Percentiles rank a stretch among this genome's conserved stretches.
Conservation (phyloP, 306 rosid genomes). For the Potentilla sterilis region DNA sequence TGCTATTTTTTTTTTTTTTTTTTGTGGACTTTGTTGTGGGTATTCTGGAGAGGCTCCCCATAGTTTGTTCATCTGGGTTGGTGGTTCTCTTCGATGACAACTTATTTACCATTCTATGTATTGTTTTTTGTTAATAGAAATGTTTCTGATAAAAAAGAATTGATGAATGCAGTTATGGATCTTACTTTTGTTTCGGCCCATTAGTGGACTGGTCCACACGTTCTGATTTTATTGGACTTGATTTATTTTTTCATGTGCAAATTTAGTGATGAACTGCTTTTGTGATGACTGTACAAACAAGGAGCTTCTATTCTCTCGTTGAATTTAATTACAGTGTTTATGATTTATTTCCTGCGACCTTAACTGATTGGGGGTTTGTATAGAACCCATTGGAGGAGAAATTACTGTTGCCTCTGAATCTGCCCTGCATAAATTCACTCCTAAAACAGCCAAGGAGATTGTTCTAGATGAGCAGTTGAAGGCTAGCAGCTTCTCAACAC, state of each 20-base stretch:
- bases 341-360: not conserved
- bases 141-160: not conserved
- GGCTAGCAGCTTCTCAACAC: constrained; percentile 45
- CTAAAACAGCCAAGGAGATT: constrained; percentile 54
- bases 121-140: too few relatives aligned
- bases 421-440: constrained; percentile 37
- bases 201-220: too few relatives aligned
- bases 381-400: constrained; percentile 96
- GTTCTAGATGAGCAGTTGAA: constrained; percentile 64
- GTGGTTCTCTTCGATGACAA: not conserved
- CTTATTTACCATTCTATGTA: not conserved
- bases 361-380: constrained; percentile 24
- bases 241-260: too few relatives aligned
- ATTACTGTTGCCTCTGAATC: constrained; percentile 63
- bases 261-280: not conserved
- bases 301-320: too few relatives aligned
- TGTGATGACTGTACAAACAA: not conserved
- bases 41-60: too few relatives aligned
- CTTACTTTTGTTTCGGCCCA: not conserved
- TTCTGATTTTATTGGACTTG: too few relatives aligned
- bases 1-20: too few relatives aligned
- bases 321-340: too few relatives aligned
- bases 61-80: too few relatives aligned
- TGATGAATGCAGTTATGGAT: not conserved
- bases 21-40: too few relatives aligned